phyloP scores from a whole-genome alignment of 192 early-diverging fungal genomes.

The Backusella morwellensis region DNA sequence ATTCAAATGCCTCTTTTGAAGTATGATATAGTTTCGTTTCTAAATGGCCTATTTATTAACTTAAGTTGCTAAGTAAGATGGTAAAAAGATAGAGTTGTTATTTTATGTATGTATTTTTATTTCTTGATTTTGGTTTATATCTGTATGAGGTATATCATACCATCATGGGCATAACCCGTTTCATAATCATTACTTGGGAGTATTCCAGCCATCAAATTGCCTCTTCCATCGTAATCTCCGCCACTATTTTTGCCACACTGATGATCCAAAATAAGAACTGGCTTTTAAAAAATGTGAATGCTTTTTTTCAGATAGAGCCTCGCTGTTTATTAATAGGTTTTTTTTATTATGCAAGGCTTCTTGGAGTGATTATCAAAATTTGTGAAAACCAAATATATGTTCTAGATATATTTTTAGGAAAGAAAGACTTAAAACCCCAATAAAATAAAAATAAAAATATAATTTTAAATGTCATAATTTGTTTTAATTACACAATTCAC shows the following conservation, averaged over 20 bases:
- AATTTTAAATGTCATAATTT: background rate
- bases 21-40: background rate
- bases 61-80: background rate
- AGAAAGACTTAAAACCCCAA: background rate
- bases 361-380: too few relatives aligned
- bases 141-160: background rate
- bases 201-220: background rate
- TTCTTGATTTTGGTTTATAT: background rate
- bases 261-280: background rate
- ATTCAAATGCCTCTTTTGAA: background rate
- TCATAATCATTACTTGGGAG: background rate
- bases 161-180: background rate
- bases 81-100: background rate
- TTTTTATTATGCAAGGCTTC: too few relatives aligned
- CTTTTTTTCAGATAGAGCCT: background rate
- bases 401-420: background rate
- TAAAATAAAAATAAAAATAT: background rate
- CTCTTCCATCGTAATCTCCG: background rate
- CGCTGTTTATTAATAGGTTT: background rate
- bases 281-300: background rate
- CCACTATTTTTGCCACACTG: background rate
- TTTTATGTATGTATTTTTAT: background rate
- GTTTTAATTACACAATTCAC: background rate
- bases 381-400: background rate
- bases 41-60: too few relatives aligned